Base-by-base conservation (phyloP, 352 stramenopile species). In the Blastocystis sp. region DNA sequence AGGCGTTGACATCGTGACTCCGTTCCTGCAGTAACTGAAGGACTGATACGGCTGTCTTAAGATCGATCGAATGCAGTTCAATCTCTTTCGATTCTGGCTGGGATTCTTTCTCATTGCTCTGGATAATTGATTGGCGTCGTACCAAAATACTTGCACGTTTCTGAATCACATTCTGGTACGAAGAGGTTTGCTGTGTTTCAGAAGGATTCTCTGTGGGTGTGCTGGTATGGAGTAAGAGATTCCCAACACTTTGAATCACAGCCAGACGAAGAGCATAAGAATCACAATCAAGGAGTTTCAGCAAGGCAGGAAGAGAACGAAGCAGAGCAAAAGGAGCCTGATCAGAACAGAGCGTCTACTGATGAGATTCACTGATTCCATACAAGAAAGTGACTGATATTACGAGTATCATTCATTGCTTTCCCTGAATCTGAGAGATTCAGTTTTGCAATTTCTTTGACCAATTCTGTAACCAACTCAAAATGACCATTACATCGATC, bases 1-100 rank as follows among this genome's bases (percentile, higher is more conserved):
- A 97, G 0, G 93, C 96, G 78, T 95, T 97, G 21, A 95, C 88
- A 89, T 98, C 95, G 54, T 93, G 90, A n/a, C 92, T 91, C 66
- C 94, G 92, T 71, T 95, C 92, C 61, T 93, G 91, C 0, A 98
- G 89, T 57, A 98, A 92, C 57, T 91, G 91, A 24, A 97, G 91
- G 0, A 97, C n/a, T 75, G 57, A 92, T 89, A 61, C 93, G 90
- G 83, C 92, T 2, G 49, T 66, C 35, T 83, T 83, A 9, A 83
- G 27, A 66, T 83, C 71, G 42, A 83, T 83, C 0, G 54, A 11
- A 24, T 66, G 37, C 19, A 52, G 24, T 49, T 24, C 71, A 9
- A 29, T 21, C 27, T 83, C 71, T 63, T 80, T 80, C n/a, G 19
- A 35, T 63, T 80, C 69, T 42, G 37, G 9, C 29, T 52, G 11